phyloP scores from a whole-genome alignment of 2,329 filamentous ascomycete species.

The Fusarium tjaetaba region DNA sequence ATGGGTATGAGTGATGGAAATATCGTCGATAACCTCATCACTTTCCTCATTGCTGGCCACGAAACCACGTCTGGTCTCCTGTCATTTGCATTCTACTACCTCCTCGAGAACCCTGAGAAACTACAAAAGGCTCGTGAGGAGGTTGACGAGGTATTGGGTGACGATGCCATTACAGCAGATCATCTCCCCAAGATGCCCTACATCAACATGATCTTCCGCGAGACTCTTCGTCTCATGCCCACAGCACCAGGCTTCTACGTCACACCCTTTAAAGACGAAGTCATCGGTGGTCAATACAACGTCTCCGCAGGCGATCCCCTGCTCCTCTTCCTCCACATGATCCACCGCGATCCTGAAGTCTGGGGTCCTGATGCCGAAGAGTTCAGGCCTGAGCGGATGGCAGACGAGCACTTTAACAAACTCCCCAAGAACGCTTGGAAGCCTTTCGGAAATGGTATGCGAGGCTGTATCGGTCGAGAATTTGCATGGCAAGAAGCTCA shows the following conservation, averaged over 20 bases:
- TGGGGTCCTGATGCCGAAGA: conserved; percentile 4
- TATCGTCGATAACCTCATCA: conserved; percentile 1
- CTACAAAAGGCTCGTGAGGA: background rate
- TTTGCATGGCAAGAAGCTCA: conserved; percentile 14
- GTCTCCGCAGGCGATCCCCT: background rate
- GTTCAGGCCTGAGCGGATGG: conserved; percentile 9
- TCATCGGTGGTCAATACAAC: background rate
- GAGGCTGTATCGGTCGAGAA: conserved; percentile 4
- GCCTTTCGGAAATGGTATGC: background rate
- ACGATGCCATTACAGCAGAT: background rate
- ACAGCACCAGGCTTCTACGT: background rate
- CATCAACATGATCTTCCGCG: conserved; percentile 9
- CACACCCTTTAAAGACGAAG: background rate
- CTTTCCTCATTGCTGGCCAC: background rate
- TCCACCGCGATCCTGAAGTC: background rate
- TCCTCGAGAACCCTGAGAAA: background rate
- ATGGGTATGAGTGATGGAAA: background rate
- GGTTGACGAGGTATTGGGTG: background rate
- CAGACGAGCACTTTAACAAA: background rate
- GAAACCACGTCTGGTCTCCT: background rate
- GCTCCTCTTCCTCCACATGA: background rate
- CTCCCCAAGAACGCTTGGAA: conserved; percentile 18
- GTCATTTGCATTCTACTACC: conserved; percentile 8
- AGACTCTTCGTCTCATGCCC: conserved; percentile 11
- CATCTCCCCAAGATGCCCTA: conserved; percentile 4